Evolutionary conservation across 1,284 basidiomycete genomes (phyloP).

Genomic region (Trametes sp.): DNA sequence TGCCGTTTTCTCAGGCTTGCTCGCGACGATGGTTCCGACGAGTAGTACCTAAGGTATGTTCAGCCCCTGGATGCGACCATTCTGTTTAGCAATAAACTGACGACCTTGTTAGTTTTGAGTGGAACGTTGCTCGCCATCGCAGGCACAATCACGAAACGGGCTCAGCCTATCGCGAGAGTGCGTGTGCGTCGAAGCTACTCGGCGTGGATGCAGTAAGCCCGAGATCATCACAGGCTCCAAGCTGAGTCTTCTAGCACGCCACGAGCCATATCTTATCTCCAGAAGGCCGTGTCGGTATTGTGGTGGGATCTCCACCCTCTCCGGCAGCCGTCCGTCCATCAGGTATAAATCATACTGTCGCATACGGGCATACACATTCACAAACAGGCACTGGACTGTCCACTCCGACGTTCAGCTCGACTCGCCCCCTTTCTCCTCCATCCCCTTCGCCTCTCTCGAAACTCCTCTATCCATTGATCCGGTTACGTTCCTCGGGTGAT

Average conservation of each 20-base stretch:
- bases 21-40: too few relatives aligned
- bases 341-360: conserved; percentile 1
- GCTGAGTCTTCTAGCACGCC: neutral
- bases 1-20: too few relatives aligned
- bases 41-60: too few relatives aligned
- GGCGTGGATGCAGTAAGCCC: neutral
- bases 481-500: too few relatives aligned
- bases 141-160: neutral
- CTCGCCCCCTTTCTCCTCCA: neutral
- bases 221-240: neutral
- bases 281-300: neutral
- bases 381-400: conserved; percentile 1
- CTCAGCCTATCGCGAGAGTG: neutral
- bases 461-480: neutral
- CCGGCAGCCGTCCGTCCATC: too few relatives aligned
- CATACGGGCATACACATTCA: conserved; percentile 8
- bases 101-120: too few relatives aligned
- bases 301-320: too few relatives aligned
- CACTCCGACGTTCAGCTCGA: neutral
- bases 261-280: neutral
- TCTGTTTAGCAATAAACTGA: too few relatives aligned
- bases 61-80: too few relatives aligned
- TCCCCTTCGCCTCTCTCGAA: too few relatives aligned
- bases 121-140: too few relatives aligned
- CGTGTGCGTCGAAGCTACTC: neutral